These are phyloP conservation scores for grape (Vitis vinifera) DNA, from an alignment of 164 flowering plant species.

Conservation along the genomic window ASM3070453v1 NC_081818.1:14787001-14787500, in stretches of 20 bases:
- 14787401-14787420: slow-evolving; percentile 82
- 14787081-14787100: background rate
- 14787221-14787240: slow-evolving; percentile 94
- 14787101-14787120: background rate
- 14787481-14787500: slow-evolving; percentile 70
- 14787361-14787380: slow-evolving; percentile 91
- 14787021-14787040: background rate
- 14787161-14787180: slow-evolving; percentile 92
- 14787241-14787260: slow-evolving; percentile 85
- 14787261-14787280: slow-evolving; percentile 83
- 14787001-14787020: background rate
- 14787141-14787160: slow-evolving; percentile 33
- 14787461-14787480: slow-evolving; percentile 38
- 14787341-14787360: slow-evolving; percentile 91
- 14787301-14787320: slow-evolving; percentile 9
- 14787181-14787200: slow-evolving; percentile 73
- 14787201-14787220: slow-evolving; percentile 90
- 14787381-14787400: slow-evolving; percentile 77
- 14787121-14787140: background rate
- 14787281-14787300: slow-evolving; percentile 20
- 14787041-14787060: background rate
- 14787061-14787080: background rate
- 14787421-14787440: slow-evolving; percentile 77
- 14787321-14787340: slow-evolving; percentile 57
- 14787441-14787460: slow-evolving; percentile 49